Percentiles rank a stretch among this genome's conserved stretches.
Evolutionary conservation across 805 yeast genomes (phyloP).

Genomic region (Saccharomycopsis fodiens): DNA sequence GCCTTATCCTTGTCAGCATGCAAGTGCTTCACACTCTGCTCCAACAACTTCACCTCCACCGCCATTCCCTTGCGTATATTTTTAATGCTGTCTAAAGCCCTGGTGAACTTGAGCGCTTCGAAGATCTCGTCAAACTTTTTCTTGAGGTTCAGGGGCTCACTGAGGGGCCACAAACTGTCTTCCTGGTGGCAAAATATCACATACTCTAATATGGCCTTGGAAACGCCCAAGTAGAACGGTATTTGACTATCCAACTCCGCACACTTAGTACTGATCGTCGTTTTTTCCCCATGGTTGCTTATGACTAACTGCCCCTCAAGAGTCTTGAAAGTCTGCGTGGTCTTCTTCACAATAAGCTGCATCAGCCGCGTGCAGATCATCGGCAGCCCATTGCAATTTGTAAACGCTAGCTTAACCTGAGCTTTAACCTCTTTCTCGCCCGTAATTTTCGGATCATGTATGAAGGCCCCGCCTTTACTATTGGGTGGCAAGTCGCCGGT

Average conservation of each 20-base stretch:
- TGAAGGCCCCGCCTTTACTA: constrained; percentile 90
- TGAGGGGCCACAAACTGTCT: constrained; percentile 92
- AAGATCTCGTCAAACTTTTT: constrained; percentile 94
- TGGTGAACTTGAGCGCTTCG: constrained; percentile 89
- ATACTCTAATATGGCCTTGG: constrained; percentile 79
- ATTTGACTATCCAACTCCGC: constrained; percentile 77
- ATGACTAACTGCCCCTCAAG: constrained; percentile 81
- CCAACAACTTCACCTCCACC: constrained; percentile 64
- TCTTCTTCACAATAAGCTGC: constrained; percentile 59
- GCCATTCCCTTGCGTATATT: constrained; percentile 68
- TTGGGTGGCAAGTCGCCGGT: constrained; percentile 97
- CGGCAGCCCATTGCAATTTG: constrained; percentile 58
- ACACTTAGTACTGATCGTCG: constrained; percentile 71
- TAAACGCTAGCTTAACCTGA: constrained; percentile 83
- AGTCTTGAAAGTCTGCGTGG: constrained; percentile 73
- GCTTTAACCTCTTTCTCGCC: constrained; percentile 77
- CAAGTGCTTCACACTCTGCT: constrained; percentile 73
- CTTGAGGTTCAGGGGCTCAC: constrained; percentile 83
- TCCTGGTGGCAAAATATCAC: constrained; percentile 98
- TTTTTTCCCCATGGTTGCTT: constrained; percentile 46
- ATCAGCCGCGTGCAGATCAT: constrained; percentile 86
- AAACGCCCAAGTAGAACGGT: constrained; percentile 80
- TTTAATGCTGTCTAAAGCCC: constrained; percentile 77
- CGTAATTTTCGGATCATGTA: constrained; percentile 82
- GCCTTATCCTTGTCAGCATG: constrained; percentile 71